These are phyloP conservation scores for Aspergillus bertholletiae DNA, from an alignment of 495 filamentous ascomycete species.

Conservation along the genomic window DNA sequence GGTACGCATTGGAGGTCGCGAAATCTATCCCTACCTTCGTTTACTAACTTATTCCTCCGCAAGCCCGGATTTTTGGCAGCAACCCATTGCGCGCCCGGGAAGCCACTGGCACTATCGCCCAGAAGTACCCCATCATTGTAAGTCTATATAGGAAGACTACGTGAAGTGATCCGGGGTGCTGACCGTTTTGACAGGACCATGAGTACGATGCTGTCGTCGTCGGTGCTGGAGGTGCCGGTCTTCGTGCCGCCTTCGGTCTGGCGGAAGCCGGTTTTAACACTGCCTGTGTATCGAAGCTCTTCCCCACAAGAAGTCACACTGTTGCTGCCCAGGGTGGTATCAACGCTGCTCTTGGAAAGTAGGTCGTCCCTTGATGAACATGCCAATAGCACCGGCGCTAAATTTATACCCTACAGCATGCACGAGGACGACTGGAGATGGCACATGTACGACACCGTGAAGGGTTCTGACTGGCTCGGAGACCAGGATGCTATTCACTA, in stretches of 20 bases:
- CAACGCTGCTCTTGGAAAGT: slow-evolving; percentile 84
- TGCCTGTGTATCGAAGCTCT: slow-evolving; percentile 96
- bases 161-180: slow-evolving; percentile 14
- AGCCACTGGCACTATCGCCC: slow-evolving; percentile 74
- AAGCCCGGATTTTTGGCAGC: slow-evolving; percentile 77
- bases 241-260: slow-evolving; percentile 93
- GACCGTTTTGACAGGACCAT: slow-evolving; percentile 53
- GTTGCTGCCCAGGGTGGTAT: slow-evolving; percentile 79
- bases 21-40: slow-evolving; percentile 10
- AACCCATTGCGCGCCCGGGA: slow-evolving; percentile 87
- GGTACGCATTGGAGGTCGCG: slow-evolving; percentile 50
- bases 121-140: slow-evolving; percentile 91
- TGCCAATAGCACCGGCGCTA: slow-evolving; percentile 7
- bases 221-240: slow-evolving; percentile 88
- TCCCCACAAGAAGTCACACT: slow-evolving; percentile 93
- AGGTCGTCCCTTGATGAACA: slow-evolving; percentile 18
- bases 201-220: slow-evolving; percentile 90
- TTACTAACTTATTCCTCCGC: slow-evolving; percentile 31
- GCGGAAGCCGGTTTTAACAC: slow-evolving; percentile 98
- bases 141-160: slow-evolving; percentile 28
- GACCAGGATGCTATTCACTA: slow-evolving; percentile 99
- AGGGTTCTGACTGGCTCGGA: slow-evolving; percentile 97
- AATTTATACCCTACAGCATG: slow-evolving; percentile 48
- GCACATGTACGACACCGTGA: slow-evolving; percentile 99
- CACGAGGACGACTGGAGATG: slow-evolving; percentile 95